Evolutionary conservation across 768 basidiomycete genomes (phyloP).

Genomic region (Rhodotorula taiwanensis): DNA sequence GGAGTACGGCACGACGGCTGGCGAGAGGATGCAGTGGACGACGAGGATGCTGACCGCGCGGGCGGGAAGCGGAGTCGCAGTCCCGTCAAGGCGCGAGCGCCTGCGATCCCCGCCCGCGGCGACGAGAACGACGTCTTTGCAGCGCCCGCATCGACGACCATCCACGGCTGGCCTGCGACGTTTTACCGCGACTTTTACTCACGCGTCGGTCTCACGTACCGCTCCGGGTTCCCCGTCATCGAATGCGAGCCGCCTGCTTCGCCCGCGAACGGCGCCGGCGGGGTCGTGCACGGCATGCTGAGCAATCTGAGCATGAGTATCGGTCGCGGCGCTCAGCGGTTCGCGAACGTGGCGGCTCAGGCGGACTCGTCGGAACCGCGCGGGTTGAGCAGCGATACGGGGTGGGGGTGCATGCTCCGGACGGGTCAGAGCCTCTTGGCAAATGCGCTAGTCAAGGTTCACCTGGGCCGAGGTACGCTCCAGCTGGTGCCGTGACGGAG

Average conservation of each 20-base stretch:
- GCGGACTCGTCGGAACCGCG: conserved; percentile 48
- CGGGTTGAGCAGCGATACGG: conserved; percentile 75
- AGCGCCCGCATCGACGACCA: conserved; percentile 1
- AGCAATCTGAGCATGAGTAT: conserved; percentile 29
- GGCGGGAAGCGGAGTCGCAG: neutral
- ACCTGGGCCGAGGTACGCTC: conserved; percentile 68
- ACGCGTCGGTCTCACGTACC: conserved; percentile 85
- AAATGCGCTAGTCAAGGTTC: conserved; percentile 66
- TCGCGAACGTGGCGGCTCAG: neutral
- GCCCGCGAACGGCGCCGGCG: conserved; percentile 41
- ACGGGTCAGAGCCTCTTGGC: conserved; percentile 79
- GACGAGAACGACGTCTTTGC: no score
- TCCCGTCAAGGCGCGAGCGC: conserved; percentile 18
- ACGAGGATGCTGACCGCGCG: neutral
- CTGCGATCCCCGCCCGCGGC: neutral
- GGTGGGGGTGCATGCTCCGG: conserved; percentile 88
- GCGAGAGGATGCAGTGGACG: conserved; percentile 47
- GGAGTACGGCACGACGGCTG: conserved; percentile 75
- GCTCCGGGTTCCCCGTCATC: conserved; percentile 76
- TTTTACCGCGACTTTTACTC: conserved; percentile 88
- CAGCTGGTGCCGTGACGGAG: no score
- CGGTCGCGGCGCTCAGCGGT: conserved; percentile 57
- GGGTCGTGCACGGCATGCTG: conserved; percentile 43
- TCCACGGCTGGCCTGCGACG: conserved; percentile 59
- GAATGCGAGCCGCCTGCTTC: conserved; percentile 46